Conservation (phyloP, 1,139 yeast genomes). For the Geotrichum aggregatum region DNA sequence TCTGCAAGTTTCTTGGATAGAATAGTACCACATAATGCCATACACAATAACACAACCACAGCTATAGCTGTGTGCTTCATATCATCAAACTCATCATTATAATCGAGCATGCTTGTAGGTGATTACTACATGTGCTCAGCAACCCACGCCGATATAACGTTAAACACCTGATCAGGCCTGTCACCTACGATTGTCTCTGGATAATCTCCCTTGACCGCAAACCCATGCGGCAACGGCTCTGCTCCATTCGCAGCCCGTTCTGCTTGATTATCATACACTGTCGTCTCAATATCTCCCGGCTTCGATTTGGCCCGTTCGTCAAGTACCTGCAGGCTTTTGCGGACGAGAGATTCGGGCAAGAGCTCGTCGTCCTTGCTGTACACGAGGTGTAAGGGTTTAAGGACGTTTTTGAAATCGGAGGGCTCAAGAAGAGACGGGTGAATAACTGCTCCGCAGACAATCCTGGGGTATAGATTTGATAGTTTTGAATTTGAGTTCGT, state of each 20-base stretch:
- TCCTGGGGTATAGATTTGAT: slow-evolving; percentile 21
- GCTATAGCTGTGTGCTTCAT: background rate
- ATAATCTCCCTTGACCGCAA: slow-evolving; percentile 43
- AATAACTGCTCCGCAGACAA: slow-evolving; percentile 37
- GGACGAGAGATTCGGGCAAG: slow-evolving; percentile 29
- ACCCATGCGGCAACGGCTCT: slow-evolving; percentile 40
- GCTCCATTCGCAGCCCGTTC: slow-evolving; percentile 10
- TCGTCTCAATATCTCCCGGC: slow-evolving; percentile 27
- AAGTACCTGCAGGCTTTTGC: slow-evolving; percentile 26
- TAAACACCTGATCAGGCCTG: slow-evolving; percentile 30
- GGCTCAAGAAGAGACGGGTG: slow-evolving; percentile 40
- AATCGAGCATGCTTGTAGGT: too few species aligned
- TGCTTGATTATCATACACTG: slow-evolving; percentile 24
- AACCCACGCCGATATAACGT: slow-evolving; percentile 30
- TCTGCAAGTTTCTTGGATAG: slow-evolving; percentile 1
- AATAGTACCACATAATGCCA: too few species aligned
- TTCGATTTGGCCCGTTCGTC: slow-evolving; percentile 19
- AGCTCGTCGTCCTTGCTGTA: slow-evolving; percentile 36
- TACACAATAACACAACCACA: too few species aligned
- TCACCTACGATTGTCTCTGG: slow-evolving; percentile 36
- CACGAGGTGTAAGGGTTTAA: slow-evolving; percentile 37
- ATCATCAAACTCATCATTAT: background rate
- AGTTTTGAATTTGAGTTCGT: too few species aligned
- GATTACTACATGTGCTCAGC: slow-evolving; percentile 24
- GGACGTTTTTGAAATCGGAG: slow-evolving; percentile 32